Conservation (phyloP, 73 alveolate species). For the Symbiodinium natans region DNA sequence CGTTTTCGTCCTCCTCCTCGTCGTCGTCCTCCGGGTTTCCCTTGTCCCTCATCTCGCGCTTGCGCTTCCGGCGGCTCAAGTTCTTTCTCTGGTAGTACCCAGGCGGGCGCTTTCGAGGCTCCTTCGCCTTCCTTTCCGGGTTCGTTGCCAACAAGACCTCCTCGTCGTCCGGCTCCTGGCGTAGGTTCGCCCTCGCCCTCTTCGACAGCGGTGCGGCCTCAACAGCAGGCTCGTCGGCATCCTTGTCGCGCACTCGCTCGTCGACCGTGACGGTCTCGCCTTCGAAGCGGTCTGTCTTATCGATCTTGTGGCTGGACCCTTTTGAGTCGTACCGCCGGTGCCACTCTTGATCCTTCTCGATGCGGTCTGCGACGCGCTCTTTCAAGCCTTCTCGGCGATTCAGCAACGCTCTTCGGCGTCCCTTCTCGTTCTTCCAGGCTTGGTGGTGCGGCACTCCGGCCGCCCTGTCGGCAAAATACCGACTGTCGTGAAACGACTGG, state of each 20-base stretch:
- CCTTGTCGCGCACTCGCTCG: too few relatives aligned
- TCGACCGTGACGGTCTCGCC: too few relatives aligned
- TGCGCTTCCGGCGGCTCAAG: not conserved
- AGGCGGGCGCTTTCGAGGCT: not conserved
- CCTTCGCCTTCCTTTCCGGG: too few relatives aligned
- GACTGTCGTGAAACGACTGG: not conserved
- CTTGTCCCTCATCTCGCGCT: not conserved
- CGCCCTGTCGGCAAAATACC: not conserved
- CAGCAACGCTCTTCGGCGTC: not conserved
- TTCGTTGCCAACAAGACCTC: too few relatives aligned
- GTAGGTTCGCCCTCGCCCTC: too few relatives aligned
- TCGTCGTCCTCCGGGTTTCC: not conserved
- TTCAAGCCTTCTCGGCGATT: not conserved
- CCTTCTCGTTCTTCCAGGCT: not conserved
- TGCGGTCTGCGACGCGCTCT: not conserved
- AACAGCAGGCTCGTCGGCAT: too few relatives aligned
- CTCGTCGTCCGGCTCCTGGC: too few relatives aligned
- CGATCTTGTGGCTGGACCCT: too few relatives aligned
- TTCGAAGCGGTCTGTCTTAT: too few relatives aligned
- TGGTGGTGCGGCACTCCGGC: constrained; percentile 9
- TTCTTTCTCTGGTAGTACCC: not conserved
- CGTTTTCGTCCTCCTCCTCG: not conserved
- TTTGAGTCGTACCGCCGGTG: too few relatives aligned
- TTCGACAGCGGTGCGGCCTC: too few relatives aligned
- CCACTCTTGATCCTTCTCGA: too few relatives aligned